phyloP scores from a whole-genome alignment of 495 filamentous ascomycete genomes.

The Hypoxylon trugodes region DNA sequence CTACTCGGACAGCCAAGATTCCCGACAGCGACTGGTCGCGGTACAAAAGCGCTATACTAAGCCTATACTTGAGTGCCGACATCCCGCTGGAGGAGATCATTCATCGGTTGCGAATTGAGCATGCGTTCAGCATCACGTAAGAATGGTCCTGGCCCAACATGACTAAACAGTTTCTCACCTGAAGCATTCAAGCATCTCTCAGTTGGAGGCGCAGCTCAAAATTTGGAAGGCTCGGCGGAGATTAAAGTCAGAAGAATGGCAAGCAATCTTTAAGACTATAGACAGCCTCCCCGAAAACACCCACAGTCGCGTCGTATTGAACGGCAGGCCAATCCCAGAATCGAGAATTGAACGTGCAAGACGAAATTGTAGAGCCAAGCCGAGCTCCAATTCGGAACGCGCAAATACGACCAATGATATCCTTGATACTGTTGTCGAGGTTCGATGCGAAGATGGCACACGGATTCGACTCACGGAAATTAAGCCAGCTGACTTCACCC shows the following conservation, averaged over 20 bases:
- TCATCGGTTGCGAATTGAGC: conserved; percentile 23
- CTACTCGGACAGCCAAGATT: not conserved
- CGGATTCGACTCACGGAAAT: too few relatives aligned
- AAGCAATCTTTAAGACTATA: not conserved
- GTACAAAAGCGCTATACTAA: conserved; percentile 28
- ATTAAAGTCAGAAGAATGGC: not conserved
- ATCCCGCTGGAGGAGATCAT: conserved; percentile 36
- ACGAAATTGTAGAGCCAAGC: not conserved
- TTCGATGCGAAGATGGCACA: too few relatives aligned
- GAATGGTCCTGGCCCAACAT: not conserved
- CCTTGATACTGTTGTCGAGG: too few relatives aligned
- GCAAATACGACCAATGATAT: too few relatives aligned
- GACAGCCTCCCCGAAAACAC: not conserved
- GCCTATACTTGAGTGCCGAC: conserved; percentile 34
- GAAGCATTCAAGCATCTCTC: not conserved
- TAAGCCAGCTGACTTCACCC: too few relatives aligned
- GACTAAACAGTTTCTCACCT: not conserved
- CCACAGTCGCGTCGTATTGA: not conserved
- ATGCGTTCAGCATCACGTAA: conserved; percentile 40
- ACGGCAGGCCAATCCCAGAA: not conserved
- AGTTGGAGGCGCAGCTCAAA: conserved; percentile 6
- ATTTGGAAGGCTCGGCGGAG: not conserved
- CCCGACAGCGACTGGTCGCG: conserved; percentile 25
- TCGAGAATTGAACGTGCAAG: not conserved
- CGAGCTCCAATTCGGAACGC: too few relatives aligned